Conservation (phyloP, 352 stramenopile species). For the Pythium sp. region DNA sequence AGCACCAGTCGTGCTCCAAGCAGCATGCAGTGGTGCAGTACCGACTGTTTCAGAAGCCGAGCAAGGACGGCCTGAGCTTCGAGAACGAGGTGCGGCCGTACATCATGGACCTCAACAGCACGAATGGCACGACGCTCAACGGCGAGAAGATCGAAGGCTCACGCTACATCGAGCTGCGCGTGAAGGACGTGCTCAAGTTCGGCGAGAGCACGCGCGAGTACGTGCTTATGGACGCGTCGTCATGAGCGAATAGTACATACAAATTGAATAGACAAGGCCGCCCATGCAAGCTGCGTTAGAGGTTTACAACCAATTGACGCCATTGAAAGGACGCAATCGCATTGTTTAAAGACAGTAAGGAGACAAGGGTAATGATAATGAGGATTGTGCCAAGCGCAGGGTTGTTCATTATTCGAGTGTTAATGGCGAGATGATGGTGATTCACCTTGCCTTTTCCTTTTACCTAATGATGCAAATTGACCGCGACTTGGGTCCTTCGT, state of each 20-base stretch:
- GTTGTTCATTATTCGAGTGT: slow-evolving; percentile 4
- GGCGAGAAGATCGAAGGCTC: slow-evolving; percentile 90
- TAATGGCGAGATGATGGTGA: background rate
- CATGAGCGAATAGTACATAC: background rate
- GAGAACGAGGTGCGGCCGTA: slow-evolving; percentile 89
- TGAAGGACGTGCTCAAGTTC: slow-evolving; percentile 96
- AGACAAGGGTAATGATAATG: background rate
- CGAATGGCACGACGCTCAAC: slow-evolving; percentile 98
- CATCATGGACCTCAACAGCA: slow-evolving; percentile 98
- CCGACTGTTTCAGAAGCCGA: slow-evolving; percentile 74
- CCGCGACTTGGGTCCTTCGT: background rate
- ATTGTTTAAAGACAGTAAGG: background rate
- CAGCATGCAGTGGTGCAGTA: slow-evolving; percentile 99
- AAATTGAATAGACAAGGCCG: background rate
- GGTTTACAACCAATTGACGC: background rate
- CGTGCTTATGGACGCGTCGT: slow-evolving; percentile 88
- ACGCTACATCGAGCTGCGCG: slow-evolving; percentile 96
- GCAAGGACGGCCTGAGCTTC: slow-evolving; percentile 50
- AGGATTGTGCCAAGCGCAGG: background rate
- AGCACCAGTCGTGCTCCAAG: slow-evolving; percentile 94
- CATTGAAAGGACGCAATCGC: background rate
- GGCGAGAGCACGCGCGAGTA: slow-evolving; percentile 97
- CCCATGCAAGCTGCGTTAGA: background rate
- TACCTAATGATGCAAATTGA: background rate
- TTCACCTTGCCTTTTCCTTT: background rate